phyloP scores from a whole-genome alignment of 1,284 basidiomycete genomes.

The Ceratobasidium sp. region DNA sequence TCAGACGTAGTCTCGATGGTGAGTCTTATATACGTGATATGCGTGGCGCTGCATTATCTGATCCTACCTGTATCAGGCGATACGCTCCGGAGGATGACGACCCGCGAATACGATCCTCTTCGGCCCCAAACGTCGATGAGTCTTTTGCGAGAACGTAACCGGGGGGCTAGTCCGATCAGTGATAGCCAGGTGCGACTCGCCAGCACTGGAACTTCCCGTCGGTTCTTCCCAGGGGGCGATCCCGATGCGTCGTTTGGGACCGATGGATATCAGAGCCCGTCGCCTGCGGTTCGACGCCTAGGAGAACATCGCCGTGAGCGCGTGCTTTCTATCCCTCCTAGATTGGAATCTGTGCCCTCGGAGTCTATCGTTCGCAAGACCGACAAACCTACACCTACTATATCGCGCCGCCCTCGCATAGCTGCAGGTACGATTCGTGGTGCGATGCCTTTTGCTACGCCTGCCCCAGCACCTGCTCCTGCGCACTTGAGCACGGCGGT shows the following conservation, averaged over 20 bases:
- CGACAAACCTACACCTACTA: conserved; percentile 11
- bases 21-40: not conserved
- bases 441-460: conserved; percentile 17
- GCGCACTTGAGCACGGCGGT: conserved; percentile 29
- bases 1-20: conserved; percentile 36
- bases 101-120: conserved; percentile 33
- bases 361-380: conserved; percentile 29
- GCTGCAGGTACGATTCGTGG: conserved; percentile 26
- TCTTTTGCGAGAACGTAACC: conserved; percentile 22
- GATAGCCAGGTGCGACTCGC: not conserved
- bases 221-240: conserved; percentile 22
- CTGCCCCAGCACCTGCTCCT: conserved; percentile 21
- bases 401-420: conserved; percentile 35
- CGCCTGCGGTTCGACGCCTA: conserved; percentile 17
- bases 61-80: conserved; percentile 6
- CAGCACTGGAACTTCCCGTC: conserved; percentile 14
- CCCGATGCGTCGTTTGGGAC: conserved; percentile 36
- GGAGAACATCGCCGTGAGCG: conserved; percentile 30
- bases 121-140: conserved; percentile 40
- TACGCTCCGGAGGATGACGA: conserved; percentile 11
- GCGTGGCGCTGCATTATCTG: conserved; percentile 12
- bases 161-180: conserved; percentile 20
- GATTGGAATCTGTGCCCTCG: conserved; percentile 23
- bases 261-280: conserved; percentile 19
- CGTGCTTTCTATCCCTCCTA: conserved; percentile 34